Evolutionary conservation across 495 filamentous ascomycete species (phyloP), one percentile per base, ranked within the genome.

Genomic region (Pseudomonodictys pantanalensis): DNA sequence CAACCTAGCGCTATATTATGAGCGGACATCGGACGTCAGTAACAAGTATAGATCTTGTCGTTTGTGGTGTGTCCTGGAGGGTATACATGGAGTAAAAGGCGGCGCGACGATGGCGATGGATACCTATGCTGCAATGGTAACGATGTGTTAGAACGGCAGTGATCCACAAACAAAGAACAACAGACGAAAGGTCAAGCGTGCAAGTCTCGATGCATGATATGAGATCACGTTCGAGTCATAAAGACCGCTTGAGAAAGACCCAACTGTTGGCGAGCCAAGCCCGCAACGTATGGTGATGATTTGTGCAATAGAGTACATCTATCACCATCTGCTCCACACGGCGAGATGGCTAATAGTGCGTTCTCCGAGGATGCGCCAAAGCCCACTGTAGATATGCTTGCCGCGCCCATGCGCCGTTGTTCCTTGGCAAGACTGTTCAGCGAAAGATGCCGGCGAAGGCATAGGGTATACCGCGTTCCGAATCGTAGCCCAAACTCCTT

Each of bases 201-300:
- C 29, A 64, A 63, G 55, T 53, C 61, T 64, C 61, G 55, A 64
- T 59, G 28, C 61, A 64, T 59, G 61, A 64, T 59, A n/a, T 35
- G n/a, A 46, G 20, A 57, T 63, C 61, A 59, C 61, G 61, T 59
- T 64, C 61, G 61, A 64, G 61, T 44, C 52, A 26, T 15, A 17
- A 46, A 15, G 53, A 46, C 60, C 60, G 29, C 60, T 63, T 51
- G 45, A 32, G 29, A 28, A 7, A 48, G 33, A 63, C 60, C 60
- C 52, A 46, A 45, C 53, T 55, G 42, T 35, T 60, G n/a, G 45
- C 48, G 45, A 30, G 22, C 35, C 45, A 23, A 15, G 11, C 25
- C 20, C 25, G 10, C 20, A 10, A 25, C 41, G 8, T 18, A 41
- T 18, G 32, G 18, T 49, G n/a, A 25, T 30, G 12, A 22, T 42